These are phyloP conservation scores for Trichoderma atroviride DNA, from an alignment of 2,329 filamentous ascomycete genomes.

Conservation along the genomic window DNA sequence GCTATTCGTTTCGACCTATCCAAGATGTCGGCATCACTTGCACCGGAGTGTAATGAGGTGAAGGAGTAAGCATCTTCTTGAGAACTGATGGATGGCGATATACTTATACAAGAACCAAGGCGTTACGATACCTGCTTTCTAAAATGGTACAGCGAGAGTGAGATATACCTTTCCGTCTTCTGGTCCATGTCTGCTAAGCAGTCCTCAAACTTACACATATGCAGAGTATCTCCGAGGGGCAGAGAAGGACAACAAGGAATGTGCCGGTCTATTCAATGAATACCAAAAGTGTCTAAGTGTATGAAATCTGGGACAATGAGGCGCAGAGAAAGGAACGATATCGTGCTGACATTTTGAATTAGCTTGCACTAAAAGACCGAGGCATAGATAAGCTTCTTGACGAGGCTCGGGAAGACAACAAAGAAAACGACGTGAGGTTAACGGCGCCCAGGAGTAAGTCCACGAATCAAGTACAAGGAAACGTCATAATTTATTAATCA, in stretches of 20 bases:
- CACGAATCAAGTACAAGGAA: slow-evolving; percentile 3
- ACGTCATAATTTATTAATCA: not conserved
- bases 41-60: slow-evolving; percentile 90
- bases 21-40: slow-evolving; percentile 88
- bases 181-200: slow-evolving; percentile 25
- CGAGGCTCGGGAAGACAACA: slow-evolving; percentile 85
- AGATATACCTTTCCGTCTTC: slow-evolving; percentile 37
- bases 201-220: slow-evolving; percentile 4
- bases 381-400: slow-evolving; percentile 93
- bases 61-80: slow-evolving; percentile 72
- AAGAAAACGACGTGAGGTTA: slow-evolving; percentile 73
- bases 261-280: slow-evolving; percentile 79
- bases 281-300: slow-evolving; percentile 88
- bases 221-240: slow-evolving; percentile 87
- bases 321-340: not conserved
- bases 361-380: slow-evolving; percentile 84
- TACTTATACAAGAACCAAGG: slow-evolving; percentile 49
- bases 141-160: slow-evolving; percentile 99
- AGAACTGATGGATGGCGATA: not conserved
- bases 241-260: slow-evolving; percentile 80
- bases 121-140: slow-evolving; percentile 97
- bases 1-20: not conserved
- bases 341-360: slow-evolving; percentile 11
- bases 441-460: slow-evolving; percentile 48
- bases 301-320: slow-evolving; percentile 24